Conservation (phyloP, 768 basidiomycete genomes). For the Kondoa malvinella region DNA sequence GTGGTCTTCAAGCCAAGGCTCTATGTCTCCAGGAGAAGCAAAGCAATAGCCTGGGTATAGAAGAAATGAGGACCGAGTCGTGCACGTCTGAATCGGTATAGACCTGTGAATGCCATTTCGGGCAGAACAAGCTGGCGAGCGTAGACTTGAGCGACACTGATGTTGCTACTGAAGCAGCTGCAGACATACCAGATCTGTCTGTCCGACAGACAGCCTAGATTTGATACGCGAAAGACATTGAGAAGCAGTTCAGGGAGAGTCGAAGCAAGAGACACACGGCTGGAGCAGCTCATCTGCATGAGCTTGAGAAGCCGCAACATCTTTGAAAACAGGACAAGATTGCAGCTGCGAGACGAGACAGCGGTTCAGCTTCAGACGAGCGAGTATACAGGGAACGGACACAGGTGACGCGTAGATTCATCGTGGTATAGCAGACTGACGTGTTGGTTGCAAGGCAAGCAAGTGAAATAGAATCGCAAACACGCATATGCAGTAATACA, state of each 20-base stretch:
- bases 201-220: not conserved
- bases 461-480: not conserved
- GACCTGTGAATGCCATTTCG: slow-evolving; percentile 26
- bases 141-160: not conserved
- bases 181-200: not conserved
- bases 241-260: no score
- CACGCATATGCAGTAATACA: not conserved
- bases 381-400: not conserved
- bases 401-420: not conserved
- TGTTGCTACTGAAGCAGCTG: not conserved
- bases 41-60: slow-evolving; percentile 24
- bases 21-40: slow-evolving; percentile 14
- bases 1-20: slow-evolving; percentile 16
- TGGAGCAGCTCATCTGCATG: not conserved
- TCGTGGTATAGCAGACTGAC: not conserved
- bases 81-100: not conserved
- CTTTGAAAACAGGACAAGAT: not conserved
- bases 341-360: not conserved
- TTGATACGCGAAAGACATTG: no score
- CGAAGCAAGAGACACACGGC: not conserved
- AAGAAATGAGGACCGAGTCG: not conserved
- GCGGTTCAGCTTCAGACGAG: not conserved
- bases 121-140: slow-evolving; percentile 21
- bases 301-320: not conserved
- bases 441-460: not conserved